A percentile compares a stretch with the other conserved stretches of the same genome.
Conservation (phyloP, 106 monocot species). For the Allium cepa region DNA sequence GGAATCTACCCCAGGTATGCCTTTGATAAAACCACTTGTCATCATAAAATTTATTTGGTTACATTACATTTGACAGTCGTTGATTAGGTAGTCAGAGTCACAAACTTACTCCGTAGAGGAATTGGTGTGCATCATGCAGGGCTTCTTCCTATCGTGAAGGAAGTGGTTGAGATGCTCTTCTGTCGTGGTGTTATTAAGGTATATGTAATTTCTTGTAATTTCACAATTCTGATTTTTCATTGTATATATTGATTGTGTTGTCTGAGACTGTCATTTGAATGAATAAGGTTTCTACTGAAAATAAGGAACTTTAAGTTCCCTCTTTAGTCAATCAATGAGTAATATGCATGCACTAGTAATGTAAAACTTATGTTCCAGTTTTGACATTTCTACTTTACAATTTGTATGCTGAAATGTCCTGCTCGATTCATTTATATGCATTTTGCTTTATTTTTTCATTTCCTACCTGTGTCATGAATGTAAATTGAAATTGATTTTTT, state of each 20-base stretch:
- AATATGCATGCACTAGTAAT: no score
- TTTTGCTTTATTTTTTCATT: not conserved
- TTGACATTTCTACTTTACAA: no score
- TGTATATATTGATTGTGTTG: no score
- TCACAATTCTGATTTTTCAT: not conserved
- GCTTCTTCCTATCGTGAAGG: slow-evolving; percentile 97
- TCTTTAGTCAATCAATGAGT: no score
- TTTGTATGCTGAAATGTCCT: not conserved
- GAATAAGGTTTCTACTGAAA: no score
- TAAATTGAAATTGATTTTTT: slow-evolving; percentile 2
- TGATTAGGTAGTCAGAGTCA: slow-evolving; percentile 70
- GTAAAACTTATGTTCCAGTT: no score
- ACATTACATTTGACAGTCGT: no score
- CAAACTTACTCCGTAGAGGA: slow-evolving; percentile 67
- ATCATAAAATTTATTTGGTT: no score
- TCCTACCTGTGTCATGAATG: not conserved
- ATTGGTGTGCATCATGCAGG: slow-evolving; percentile 98
- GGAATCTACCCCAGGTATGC: slow-evolving; percentile 87
- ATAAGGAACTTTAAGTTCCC: no score
- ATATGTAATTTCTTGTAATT: slow-evolving; percentile 2
- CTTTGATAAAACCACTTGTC: not conserved
- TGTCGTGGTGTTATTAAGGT: slow-evolving; percentile 98
- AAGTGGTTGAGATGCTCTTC: slow-evolving; percentile 99
- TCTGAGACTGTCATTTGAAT: no score
- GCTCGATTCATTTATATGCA: not conserved